Evolutionary conservation across 306 rosid genomes (phyloP).

Genomic region (cucumber (Cucumis sativus)): DNA sequence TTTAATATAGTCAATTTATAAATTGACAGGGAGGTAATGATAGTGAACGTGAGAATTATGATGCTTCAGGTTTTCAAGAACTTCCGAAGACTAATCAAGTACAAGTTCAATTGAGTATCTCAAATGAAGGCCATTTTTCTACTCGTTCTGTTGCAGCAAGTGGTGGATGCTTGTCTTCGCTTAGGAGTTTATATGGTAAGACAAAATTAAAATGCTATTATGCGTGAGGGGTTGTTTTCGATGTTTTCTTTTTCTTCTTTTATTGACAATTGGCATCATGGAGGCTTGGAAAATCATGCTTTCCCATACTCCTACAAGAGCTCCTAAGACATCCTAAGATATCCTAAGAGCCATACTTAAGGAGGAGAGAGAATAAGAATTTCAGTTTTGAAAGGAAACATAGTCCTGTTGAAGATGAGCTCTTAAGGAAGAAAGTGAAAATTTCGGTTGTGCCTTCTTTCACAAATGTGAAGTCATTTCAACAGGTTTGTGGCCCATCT

Average conservation of each 20-base stretch:
- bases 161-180: slow-evolving; percentile 45
- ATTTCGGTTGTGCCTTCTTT: too few relatives aligned
- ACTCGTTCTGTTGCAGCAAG: slow-evolving; percentile 33
- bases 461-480: too few relatives aligned
- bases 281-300: neutral
- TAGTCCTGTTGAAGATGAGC: too few relatives aligned
- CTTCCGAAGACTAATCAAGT: slow-evolving; percentile 40
- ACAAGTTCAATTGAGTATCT: slow-evolving; percentile 24
- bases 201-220: neutral
- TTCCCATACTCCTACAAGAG: neutral
- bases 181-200: slow-evolving; percentile 59
- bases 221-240: neutral
- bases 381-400: too few relatives aligned
- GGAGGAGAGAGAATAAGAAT: too few relatives aligned
- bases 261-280: neutral
- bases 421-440: too few relatives aligned
- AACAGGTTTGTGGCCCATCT: too few relatives aligned
- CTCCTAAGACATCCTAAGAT: neutral
- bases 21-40: slow-evolving; percentile 53
- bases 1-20: neutral
- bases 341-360: neutral
- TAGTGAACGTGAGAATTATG: slow-evolving; percentile 59
- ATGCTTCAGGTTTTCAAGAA: slow-evolving; percentile 34
- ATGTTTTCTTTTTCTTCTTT: neutral
- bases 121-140: slow-evolving; percentile 38